phyloP scores from a whole-genome alignment of 768 basidiomycete species.

The Boletus subcaerulescens region DNA sequence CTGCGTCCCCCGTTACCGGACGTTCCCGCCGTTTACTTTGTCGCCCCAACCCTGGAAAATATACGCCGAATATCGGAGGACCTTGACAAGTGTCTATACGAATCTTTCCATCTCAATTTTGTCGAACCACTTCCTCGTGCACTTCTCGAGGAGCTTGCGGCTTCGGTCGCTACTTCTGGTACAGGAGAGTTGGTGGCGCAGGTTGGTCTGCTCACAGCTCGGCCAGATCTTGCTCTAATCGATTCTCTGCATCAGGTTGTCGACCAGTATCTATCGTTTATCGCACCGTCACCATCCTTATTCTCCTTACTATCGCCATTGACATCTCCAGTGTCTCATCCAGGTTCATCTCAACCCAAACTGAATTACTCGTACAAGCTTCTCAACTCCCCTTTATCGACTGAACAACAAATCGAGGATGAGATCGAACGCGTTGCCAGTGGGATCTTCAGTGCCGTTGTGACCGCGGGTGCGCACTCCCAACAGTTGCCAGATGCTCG shows the following conservation, averaged over 20 bases:
- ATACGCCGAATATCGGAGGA: conserved; percentile 91
- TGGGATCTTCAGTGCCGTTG: conserved; percentile 89
- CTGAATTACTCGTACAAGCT: conserved; percentile 72
- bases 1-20: conserved; percentile 86
- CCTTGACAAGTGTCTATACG: conserved; percentile 84
- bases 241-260: conserved; percentile 55
- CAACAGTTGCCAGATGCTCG: background rate
- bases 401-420: conserved; percentile 87
- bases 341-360: conserved; percentile 35
- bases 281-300: conserved; percentile 86
- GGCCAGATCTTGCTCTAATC: background rate
- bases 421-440: conserved; percentile 90
- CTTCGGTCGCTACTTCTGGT: conserved; percentile 78
- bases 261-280: conserved; percentile 97
- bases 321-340: conserved; percentile 34
- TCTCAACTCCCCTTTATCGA: conserved; percentile 87
- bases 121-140: conserved; percentile 88
- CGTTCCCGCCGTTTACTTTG: conserved; percentile 96
- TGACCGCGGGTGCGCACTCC: conserved; percentile 68
- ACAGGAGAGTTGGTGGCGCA: conserved; percentile 80
- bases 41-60: conserved; percentile 84
- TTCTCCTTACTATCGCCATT: conserved; percentile 82
- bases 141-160: conserved; percentile 90
- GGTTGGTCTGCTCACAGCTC: conserved; percentile 36
- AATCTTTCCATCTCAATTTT: conserved; percentile 93